Conservation (phyloP, 108 stramenopile species). For the Cyclotella sp. region DNA sequence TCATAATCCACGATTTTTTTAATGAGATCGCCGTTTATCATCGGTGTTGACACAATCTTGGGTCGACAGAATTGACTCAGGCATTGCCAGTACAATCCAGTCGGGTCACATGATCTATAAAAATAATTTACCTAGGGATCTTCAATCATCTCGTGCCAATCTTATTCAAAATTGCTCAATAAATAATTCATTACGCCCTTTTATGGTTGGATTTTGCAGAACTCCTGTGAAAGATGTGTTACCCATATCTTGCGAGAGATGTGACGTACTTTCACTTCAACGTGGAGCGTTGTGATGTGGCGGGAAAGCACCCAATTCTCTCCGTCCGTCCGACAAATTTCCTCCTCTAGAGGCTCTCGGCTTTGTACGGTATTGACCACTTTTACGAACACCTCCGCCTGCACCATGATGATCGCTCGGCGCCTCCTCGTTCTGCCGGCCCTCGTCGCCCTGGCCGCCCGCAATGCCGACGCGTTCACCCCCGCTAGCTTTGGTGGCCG, state of each 20-base stretch:
- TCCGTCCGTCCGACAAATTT: neutral
- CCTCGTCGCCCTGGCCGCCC: slow-evolving; percentile 52
- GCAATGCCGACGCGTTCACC: slow-evolving; percentile 54
- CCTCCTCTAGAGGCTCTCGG: neutral
- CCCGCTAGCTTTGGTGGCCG: slow-evolving; percentile 38
- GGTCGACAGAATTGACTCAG: too few species aligned
- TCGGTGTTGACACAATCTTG: too few species aligned
- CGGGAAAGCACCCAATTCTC: neutral
- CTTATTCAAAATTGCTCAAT: too few species aligned
- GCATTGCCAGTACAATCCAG: too few species aligned
- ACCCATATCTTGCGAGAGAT: neutral
- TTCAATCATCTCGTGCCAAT: too few species aligned
- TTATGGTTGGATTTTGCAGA: too few species aligned
- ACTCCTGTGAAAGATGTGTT: neutral
- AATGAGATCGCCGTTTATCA: too few species aligned
- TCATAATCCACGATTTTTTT: neutral
- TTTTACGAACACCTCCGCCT: neutral
- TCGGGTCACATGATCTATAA: too few species aligned
- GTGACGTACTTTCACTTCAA: neutral
- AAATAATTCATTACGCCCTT: too few species aligned
- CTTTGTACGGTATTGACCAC: too few species aligned
- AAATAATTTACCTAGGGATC: too few species aligned
- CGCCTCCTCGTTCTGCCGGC: slow-evolving; percentile 54
- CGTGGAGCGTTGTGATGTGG: neutral
- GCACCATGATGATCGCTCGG: slow-evolving; percentile 50